Conservation (phyloP, 805 yeast genomes). For the Pichia thaimueangensis region DNA sequence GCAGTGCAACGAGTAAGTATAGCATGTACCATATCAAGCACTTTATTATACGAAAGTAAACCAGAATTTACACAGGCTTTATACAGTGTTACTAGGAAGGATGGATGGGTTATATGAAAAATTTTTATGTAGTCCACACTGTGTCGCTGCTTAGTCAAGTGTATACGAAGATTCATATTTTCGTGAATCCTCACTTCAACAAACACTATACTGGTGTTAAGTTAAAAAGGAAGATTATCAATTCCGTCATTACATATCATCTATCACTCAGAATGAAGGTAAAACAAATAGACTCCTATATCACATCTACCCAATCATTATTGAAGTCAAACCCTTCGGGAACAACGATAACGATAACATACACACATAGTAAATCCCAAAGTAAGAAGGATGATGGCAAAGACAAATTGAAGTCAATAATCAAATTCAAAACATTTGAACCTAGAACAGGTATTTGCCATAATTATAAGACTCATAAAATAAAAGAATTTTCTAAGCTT, state of each 20-base stretch:
- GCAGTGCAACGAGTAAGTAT: too few relatives aligned
- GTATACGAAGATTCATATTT: too few relatives aligned
- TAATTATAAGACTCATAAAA: conserved; percentile 49
- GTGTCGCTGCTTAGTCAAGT: too few relatives aligned
- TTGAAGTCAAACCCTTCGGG: conserved; percentile 25
- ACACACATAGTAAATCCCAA: conserved; percentile 30
- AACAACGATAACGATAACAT: conserved; percentile 29
- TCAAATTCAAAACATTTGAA: conserved; percentile 58
- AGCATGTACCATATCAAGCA: too few relatives aligned
- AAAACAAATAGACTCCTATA: conserved; percentile 26
- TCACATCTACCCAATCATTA: conserved; percentile 24
- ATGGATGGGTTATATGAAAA: too few relatives aligned
- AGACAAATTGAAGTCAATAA: conserved; percentile 20
- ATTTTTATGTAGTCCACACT: too few relatives aligned
- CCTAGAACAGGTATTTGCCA: conserved; percentile 57
- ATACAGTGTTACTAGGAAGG: too few relatives aligned
- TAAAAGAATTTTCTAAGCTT: conserved; percentile 69
- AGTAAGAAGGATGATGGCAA: conserved; percentile 18
- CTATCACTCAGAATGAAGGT: conserved; percentile 22
- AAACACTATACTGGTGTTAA: too few relatives aligned
- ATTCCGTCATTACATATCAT: not conserved
- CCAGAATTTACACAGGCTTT: too few relatives aligned
- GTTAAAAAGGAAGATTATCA: not conserved
- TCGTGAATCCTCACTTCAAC: too few relatives aligned
- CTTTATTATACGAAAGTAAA: too few relatives aligned